Percentiles rank a stretch among this genome's conserved stretches.
Evolutionary conservation across 768 basidiomycete species (phyloP).

Genomic region (Tylopilus felleus): DNA sequence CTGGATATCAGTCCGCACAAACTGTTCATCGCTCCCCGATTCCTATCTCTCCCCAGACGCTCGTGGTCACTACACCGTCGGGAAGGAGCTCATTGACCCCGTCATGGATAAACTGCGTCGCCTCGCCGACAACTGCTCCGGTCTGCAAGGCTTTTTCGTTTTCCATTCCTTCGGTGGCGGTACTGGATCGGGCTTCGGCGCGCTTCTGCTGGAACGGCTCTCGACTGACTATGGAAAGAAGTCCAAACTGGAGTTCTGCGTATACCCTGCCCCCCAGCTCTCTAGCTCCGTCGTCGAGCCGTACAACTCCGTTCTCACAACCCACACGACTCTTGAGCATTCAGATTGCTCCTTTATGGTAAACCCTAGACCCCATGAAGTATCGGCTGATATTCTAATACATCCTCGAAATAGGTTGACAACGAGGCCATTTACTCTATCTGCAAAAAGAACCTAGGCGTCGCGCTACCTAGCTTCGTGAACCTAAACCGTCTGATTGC

Average conservation of each 20-base stretch:
- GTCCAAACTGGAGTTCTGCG: constrained; percentile 97
- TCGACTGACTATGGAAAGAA: constrained; percentile 99
- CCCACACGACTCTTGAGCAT: constrained; percentile 98
- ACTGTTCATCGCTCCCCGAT: constrained; percentile 15
- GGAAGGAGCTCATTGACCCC: constrained; percentile 95
- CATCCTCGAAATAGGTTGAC: constrained; percentile 62
- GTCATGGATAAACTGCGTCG: constrained; percentile 97
- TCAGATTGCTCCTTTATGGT: constrained; percentile 99
- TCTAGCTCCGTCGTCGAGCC: constrained; percentile 98
- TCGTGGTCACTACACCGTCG: constrained; percentile 98
- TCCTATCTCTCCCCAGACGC: constrained; percentile 58
- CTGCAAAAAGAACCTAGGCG: constrained; percentile 92
- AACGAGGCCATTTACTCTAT: constrained; percentile 99
- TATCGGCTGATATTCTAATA: constrained; percentile 3
- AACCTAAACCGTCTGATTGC: constrained; percentile 97
- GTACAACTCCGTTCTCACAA: constrained; percentile 97
- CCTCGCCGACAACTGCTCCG: constrained; percentile 95
- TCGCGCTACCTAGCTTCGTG: constrained; percentile 81
- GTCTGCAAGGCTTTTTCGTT: constrained; percentile 99
- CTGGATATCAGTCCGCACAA: neutral
- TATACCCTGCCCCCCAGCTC: constrained; percentile 93
- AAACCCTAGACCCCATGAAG: neutral
- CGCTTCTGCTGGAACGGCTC: constrained; percentile 93
- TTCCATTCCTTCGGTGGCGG: constrained; percentile 99
- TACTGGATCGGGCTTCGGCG: constrained; percentile 98